Conservation (phyloP, 176 grass and related monocot genomes). For the Oryza nivara region DNA sequence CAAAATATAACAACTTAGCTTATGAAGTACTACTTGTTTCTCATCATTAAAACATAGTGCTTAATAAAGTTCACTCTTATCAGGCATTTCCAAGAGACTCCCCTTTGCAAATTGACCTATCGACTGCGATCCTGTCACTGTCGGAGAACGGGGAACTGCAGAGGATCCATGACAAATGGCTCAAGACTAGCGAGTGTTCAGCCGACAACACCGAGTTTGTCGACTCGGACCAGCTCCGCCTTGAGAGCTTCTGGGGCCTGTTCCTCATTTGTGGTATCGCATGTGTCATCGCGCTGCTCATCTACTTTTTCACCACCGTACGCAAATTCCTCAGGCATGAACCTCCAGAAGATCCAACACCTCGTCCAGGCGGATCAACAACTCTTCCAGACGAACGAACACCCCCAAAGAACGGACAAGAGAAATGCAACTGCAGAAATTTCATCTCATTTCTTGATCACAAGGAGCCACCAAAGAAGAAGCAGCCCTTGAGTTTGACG, state of each 20-base stretch:
- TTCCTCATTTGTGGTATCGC: conserved; percentile 80
- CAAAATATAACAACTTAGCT: neutral
- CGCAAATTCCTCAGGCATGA: conserved; percentile 44
- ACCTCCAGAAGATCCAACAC: neutral
- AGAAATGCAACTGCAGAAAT: conserved; percentile 21
- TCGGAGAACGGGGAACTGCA: conserved; percentile 93
- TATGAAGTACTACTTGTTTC: neutral
- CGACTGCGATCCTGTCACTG: conserved; percentile 76
- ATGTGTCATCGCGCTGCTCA: conserved; percentile 60
- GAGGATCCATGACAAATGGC: conserved; percentile 92
- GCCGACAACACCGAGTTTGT: conserved; percentile 53
- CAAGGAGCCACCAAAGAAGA: conserved; percentile 46
- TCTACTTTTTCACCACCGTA: conserved; percentile 64
- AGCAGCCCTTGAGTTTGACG: conserved; percentile 10
- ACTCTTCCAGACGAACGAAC: neutral
- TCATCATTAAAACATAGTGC: neutral
- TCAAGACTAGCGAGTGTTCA: conserved; percentile 46
- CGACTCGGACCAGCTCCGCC: conserved; percentile 67
- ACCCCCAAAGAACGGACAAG: neutral
- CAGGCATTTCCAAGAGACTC: conserved; percentile 92
- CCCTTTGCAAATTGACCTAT: conserved; percentile 74
- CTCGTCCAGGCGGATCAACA: conserved; percentile 4
- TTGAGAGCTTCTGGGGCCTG: conserved; percentile 82
- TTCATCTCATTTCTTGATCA: conserved; percentile 75
- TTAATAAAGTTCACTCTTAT: conserved; percentile 30